A percentile compares a stretch with the other conserved stretches of the same genome.
Evolutionary conservation across 441 rosid genomes (phyloP).

Genomic region (Adansonia gregorii): DNA sequence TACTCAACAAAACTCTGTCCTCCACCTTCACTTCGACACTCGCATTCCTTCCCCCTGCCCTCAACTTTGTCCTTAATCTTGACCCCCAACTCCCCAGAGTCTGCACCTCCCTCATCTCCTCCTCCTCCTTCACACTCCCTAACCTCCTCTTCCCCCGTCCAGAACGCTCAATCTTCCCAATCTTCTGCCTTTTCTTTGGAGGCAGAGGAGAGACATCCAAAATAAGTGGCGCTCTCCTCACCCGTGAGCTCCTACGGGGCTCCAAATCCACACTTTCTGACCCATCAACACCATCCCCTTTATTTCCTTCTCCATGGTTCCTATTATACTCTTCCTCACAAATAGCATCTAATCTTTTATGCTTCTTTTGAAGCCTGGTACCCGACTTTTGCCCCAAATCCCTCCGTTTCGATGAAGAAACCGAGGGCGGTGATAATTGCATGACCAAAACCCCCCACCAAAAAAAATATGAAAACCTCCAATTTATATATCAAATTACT

Average conservation of each 20-base stretch:
- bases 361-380: conserved; percentile 64
- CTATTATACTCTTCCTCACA: conserved; percentile 73
- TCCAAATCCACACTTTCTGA: conserved; percentile 45
- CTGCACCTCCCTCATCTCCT: conserved; percentile 39
- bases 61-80: conserved; percentile 60
- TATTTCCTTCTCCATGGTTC: conserved; percentile 59
- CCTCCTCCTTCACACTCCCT: conserved; percentile 37
- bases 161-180: conserved; percentile 37
- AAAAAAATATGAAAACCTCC: conserved; percentile 21
- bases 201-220: conserved; percentile 89
- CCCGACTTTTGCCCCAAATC: conserved; percentile 40
- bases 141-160: conserved; percentile 32
- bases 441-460: conserved; percentile 45
- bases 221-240: conserved; percentile 64
- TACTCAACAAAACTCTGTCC: conserved; percentile 29
- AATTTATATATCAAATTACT: conserved; percentile 18
- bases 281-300: conserved; percentile 33
- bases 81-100: conserved; percentile 62
- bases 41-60: conserved; percentile 39
- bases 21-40: conserved; percentile 35
- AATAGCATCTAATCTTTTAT: conserved; percentile 91
- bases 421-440: conserved; percentile 59
- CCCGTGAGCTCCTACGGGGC: conserved; percentile 79
- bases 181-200: conserved; percentile 56
- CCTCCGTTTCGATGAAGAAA: conserved; percentile 46